Base-by-base conservation (phyloP, 306 rosid species). In the Dryas alaskensis region DNA sequence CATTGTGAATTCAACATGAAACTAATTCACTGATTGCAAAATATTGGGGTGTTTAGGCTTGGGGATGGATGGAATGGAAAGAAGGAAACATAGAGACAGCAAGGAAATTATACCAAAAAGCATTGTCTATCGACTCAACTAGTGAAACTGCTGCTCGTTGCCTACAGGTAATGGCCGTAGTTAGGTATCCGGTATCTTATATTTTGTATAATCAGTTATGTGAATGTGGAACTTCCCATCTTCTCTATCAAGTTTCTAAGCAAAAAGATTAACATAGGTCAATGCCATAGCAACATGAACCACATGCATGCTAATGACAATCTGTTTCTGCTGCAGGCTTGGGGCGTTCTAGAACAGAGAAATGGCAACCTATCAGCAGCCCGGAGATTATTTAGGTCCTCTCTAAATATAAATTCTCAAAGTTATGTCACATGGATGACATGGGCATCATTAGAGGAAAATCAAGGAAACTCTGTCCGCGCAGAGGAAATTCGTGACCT, bases 31-130 rank as follows among this genome's bases (percentile, higher is more conserved):
- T 79, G 44, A 65, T 42, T 42, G 52, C 61, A 12, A 49, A 76
- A 73, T 31, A 31, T 76, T 69, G 54, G 85, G 81, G 42, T 59
- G 64, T 81, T 82, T 84, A 93, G 98, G 98, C 98, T 44, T 93
- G 98, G 98, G 98, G 98, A 72, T 93, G 98, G 98, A 93, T 93
- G 97, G 98, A 93, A 82, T 93, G 98, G 97, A 93, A 91, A 82
- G 98, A 91, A 89, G 92, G 97, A 60, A 91, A 93, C 76, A 77
- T 91, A 51, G 84, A 70, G 37, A 89, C 82, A 37, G 97, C 98
- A 47, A 86, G 98, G 84, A 85, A 81, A 65, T 83, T 93, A 63
- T 93, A 93, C 84, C 91, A 89, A 58, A 91, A 77, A 70, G 90
- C 91, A 31, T 52, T 93, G 74, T 79, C 84, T 7, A 87, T 93